Evolutionary conservation across 805 yeast species (phyloP), one percentile per base, ranked within the genome.

Genomic region (Kodamaea fukazawae): DNA sequence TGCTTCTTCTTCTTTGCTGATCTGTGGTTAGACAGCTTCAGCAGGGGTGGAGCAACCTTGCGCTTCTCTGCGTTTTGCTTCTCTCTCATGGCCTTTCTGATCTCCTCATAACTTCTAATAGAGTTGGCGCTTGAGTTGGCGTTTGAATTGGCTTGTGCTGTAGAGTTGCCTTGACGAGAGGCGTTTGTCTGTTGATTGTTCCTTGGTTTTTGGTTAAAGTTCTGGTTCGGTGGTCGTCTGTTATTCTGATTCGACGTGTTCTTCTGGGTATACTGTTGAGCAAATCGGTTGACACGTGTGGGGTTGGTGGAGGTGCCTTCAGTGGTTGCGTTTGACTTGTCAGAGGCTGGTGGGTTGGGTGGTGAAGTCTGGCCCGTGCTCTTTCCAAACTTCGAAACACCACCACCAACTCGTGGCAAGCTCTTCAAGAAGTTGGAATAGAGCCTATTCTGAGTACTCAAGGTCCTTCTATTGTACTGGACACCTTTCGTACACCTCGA

Each of bases 231-330:
- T 32, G 15, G 29, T 43, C 25, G 14, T 29, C 14, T 32, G 29
- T 22, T 28, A 9, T 13, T 30, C 15, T 20, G 9, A 26, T 15
- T 34, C 27, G 15, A 26, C 36, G 18, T 22, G 37, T 54, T 61
- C 44, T 49, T 34, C 13, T 45, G 46, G 40, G 32, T 38, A 36
- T 54, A 62, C 44, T 51, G 48, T 32, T 53, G 52, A 14, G 70
- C 70, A 51, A 66, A 66, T 42, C 71, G 46, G 38, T 65, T 66
- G 57, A 47, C 45, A 55, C 58, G 14, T 43, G 40, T 5, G 40
- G 26, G 4, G 28, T 36, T 1, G 18, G 16, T 10, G 25, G 10
- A 13, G 33, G 10, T 9, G 3, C 7, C 10, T 29, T 25, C 15
- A 32, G 31, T 15, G 27, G 13, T 25, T 18, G 26, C 23, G 12